A percentile compares a stretch with the other conserved stretches of the same genome.
phyloP scores from a whole-genome alignment of 2,329 filamentous ascomycete genomes.

The Epichloe festucae region DNA sequence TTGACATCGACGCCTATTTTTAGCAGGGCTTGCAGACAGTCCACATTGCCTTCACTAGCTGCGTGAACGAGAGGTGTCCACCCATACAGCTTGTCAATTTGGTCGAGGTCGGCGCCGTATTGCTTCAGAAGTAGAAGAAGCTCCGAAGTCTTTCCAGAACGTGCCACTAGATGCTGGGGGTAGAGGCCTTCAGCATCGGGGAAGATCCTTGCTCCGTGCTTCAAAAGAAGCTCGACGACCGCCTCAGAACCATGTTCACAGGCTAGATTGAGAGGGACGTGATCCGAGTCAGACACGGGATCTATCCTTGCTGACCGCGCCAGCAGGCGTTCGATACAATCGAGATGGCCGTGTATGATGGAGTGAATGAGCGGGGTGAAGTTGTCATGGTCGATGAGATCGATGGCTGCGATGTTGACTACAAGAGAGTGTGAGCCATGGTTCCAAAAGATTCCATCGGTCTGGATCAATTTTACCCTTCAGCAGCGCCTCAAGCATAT shows the following conservation, averaged over 20 bases:
- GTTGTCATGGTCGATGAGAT: conserved; percentile 89
- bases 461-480: conserved; percentile 31
- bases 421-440: neutral
- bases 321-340: conserved; percentile 69
- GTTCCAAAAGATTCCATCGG: neutral
- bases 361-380: conserved; percentile 93
- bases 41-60: conserved; percentile 87
- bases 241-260: conserved; percentile 83
- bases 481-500: conserved; percentile 67
- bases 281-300: conserved; percentile 73
- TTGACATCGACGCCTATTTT: conserved; percentile 66
- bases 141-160: conserved; percentile 70
- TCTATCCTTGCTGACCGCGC: conserved; percentile 71
- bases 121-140: conserved; percentile 69
- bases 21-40: conserved; percentile 71
- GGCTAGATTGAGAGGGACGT: conserved; percentile 86
- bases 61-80: conserved; percentile 97
- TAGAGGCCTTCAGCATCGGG: conserved; percentile 92
- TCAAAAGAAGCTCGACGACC: conserved; percentile 74
- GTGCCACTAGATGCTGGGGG: conserved; percentile 90
- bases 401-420: conserved; percentile 63
- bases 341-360: conserved; percentile 75
- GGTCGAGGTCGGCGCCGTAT: conserved; percentile 81
- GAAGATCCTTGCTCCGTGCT: conserved; percentile 68
- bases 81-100: conserved; percentile 88